Base-by-base conservation (phyloP, 805 yeast species). In the Barnettozyma californica region DNA sequence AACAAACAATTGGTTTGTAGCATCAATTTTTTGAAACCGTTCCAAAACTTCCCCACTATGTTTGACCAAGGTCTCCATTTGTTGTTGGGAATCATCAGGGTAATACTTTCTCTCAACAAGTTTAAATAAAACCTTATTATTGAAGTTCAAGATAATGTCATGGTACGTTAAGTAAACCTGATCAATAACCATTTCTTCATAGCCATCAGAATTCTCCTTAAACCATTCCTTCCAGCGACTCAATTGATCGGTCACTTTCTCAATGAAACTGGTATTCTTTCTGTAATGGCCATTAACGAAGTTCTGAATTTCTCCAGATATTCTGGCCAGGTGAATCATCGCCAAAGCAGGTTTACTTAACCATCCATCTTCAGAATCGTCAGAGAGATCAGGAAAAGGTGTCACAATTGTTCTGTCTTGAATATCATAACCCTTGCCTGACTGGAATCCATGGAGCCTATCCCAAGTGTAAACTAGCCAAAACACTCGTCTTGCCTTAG, bases 401-500 rank as follows among this genome's bases (percentile, higher is more conserved):
- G 70, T 56, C n/a, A 61, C 58, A 20, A 72, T 61, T 44, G 73
- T 77, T 13, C 60, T 61, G 20, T 68, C 74, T 16, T 59, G 52
- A 66, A 61, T 27, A 65, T 68, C 59, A 64, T 53, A 66, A 42
- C 67, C 64, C 41, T 79, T 63, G 1, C 84, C 86, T 35, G 71
- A 68, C 49, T 78, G 84, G 38, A 79, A 63, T 5, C 77, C 78
- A 50, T 78, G 60, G 14, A 79, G 50, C 50, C 80, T 68, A 55
- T 81, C 87, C 65, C 77, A 66, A 1, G 77, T 70, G 54, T 73
- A 81, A 6, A 75, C 76, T 19, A 73, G 53, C 80, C 83, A 80
- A 57, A 77, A 81, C 1, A 80, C 70, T 43, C 84, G 66, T 54
- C 67, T 67, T 1, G 78, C 73, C 56, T 80, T 80, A 11, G 70